Percentiles rank a stretch among this genome's conserved stretches.
These are phyloP conservation scores for Hirschioporus abietinus DNA, from an alignment of 768 basidiomycete species.

Conservation along the genomic window DNA sequence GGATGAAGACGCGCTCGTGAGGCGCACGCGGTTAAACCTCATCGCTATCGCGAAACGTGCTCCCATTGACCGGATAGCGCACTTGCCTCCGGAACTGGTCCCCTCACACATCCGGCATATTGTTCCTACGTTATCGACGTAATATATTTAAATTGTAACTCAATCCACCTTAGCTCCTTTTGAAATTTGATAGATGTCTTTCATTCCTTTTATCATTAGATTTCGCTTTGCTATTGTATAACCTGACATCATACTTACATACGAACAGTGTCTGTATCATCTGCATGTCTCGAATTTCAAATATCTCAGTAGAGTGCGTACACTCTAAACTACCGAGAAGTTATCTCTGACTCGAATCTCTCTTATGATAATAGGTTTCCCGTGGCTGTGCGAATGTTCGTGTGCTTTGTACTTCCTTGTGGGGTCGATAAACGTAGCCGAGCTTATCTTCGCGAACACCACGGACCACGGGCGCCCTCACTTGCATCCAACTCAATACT, in stretches of 20 bases:
- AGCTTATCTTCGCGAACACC: neutral
- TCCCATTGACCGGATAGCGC: conserved; percentile 65
- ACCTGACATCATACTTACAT: neutral
- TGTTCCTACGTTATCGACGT: conserved; percentile 41
- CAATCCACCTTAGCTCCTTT: neutral
- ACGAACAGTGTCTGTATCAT: neutral
- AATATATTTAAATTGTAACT: neutral
- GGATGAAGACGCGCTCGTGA: conserved; percentile 45
- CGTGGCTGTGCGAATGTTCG: neutral
- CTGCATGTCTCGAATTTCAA: neutral
- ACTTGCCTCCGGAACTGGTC: conserved; percentile 57
- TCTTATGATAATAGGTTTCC: neutral
- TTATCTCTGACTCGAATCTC: neutral
- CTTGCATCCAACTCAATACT: neutral
- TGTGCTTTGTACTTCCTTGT: neutral
- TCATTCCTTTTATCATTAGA: neutral
- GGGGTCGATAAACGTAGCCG: neutral
- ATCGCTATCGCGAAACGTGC: conserved; percentile 75
- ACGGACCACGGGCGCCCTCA: neutral
- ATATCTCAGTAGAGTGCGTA: neutral
- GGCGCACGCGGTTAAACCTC: conserved; percentile 64
- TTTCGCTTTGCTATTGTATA: neutral
- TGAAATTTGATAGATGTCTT: neutral
- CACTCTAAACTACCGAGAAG: neutral
- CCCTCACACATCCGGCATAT: conserved; percentile 59